Evolutionary conservation across 352 stramenopile genomes (phyloP).

Genomic region (Thalassiosira exigua): DNA sequence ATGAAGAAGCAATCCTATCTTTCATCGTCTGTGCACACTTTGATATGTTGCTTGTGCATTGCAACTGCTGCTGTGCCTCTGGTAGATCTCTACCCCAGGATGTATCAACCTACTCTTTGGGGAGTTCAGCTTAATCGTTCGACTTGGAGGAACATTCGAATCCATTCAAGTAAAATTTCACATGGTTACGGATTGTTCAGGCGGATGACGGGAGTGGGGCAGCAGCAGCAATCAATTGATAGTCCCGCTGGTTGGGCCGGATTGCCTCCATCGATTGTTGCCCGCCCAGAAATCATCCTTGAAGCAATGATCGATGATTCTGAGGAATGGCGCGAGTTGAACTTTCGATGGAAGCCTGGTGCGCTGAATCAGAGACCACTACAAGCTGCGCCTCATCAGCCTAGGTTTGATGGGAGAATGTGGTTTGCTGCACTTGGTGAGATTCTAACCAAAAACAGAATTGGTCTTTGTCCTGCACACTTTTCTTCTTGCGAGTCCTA

Average conservation of each 20-base stretch:
- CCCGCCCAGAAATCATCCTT: constrained; percentile 89
- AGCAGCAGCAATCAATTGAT: not conserved
- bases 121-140: constrained; percentile 9
- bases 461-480: too few species aligned
- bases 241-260: constrained; percentile 51
- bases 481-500: too few species aligned
- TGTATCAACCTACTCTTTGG: constrained; percentile 14
- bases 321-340: constrained; percentile 85
- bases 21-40: constrained; percentile 9
- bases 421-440: constrained; percentile 89
- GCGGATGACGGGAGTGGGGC: constrained; percentile 89
- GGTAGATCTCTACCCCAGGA: constrained; percentile 31
- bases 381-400: constrained; percentile 80
- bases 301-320: constrained; percentile 68
- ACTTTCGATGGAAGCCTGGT: constrained; percentile 90
- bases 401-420: constrained; percentile 92
- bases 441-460: too few species aligned
- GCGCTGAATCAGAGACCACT: constrained; percentile 53
- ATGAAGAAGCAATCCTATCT: not conserved
- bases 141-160: constrained; percentile 10
- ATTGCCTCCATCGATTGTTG: constrained; percentile 80
- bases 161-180: constrained; percentile 10
- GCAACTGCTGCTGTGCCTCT: constrained; percentile 46
- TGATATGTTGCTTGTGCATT: constrained; percentile 48
- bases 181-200: constrained; percentile 90